Evolutionary conservation across 352 stramenopile genomes (phyloP), one percentile per base, ranked within the genome.

Genomic region (Bremia lactucae): DNA sequence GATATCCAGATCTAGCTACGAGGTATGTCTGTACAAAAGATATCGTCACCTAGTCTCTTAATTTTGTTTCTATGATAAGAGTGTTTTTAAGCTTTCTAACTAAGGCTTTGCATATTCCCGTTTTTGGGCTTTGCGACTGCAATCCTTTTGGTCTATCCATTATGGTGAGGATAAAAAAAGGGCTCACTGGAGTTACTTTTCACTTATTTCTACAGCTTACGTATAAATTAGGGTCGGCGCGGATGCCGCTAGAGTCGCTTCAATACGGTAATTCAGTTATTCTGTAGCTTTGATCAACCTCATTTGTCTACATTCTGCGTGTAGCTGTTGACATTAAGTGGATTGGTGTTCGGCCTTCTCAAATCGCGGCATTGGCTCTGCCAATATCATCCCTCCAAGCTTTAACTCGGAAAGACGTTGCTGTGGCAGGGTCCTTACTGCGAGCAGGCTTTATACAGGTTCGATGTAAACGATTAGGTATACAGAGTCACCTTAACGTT

Each of bases 101-200:
- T 21, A 44, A 56, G 6, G 46, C 63, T 25, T 55, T 98, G 2
- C 25, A 63, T 22, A 63, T 98, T 19, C 93, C 93, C 20, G 85
- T 97, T 10, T 70, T 94, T 40, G 90, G 90, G 14, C 35, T 98
- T 13, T 92, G 82, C 31, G 93, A 98, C 54, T 97, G 87, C 61
- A 97, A 98, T 68, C 89, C 93, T 0, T 97, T 91, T 53, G 93
- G 93, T 0, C 54, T 96, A 16, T 88, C 80, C 4, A 95, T 98
- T 22, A 86, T 98, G 54, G 79, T 90, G 25, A 46, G 36, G 13
- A 16, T 11, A 7, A 19, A 31, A 18, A 8, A 22, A 38, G 24
- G 28, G 10, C 6, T 4, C 31, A 39, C 18, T 22, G 24, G 28
- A 0, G 3, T 24, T 19, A 7, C 4, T 29, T 20, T 49, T 13